phyloP scores from a whole-genome alignment of 2,329 filamentous ascomycete genomes.

The Exophiala viscosa region DNA sequence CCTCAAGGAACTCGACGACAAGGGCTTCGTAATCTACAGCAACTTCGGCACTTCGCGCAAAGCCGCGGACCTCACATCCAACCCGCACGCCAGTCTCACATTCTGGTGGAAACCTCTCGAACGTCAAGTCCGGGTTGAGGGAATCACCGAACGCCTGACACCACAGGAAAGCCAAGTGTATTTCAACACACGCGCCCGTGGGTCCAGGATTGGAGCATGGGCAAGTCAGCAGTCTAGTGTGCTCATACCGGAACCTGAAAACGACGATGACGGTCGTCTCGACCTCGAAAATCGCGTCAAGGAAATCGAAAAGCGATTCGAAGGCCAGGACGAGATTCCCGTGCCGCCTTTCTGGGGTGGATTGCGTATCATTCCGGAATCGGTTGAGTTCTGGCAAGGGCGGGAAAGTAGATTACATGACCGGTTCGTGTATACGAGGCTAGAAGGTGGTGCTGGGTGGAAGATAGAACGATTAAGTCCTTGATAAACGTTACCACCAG shows the following conservation, averaged over 20 bases:
- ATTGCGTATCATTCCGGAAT: slow-evolving; percentile 75
- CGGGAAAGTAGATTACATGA: slow-evolving; percentile 87
- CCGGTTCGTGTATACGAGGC: slow-evolving; percentile 77
- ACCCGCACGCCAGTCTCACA: slow-evolving; percentile 74
- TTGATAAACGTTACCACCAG: slow-evolving; percentile 7
- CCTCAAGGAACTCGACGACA: slow-evolving; percentile 83
- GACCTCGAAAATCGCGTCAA: slow-evolving; percentile 73
- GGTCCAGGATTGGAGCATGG: slow-evolving; percentile 86
- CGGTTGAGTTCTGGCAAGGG: slow-evolving; percentile 95
- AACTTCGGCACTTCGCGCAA: slow-evolving; percentile 79
- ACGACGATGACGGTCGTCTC: slow-evolving; percentile 63
- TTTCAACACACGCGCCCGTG: slow-evolving; percentile 66
- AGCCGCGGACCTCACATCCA: slow-evolving; percentile 64
- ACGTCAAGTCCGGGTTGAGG: slow-evolving; percentile 88
- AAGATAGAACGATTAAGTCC: slow-evolving; percentile 28
- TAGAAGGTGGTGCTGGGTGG: slow-evolving; percentile 37
- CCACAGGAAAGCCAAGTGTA: slow-evolving; percentile 68
- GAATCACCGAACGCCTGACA: slow-evolving; percentile 62
- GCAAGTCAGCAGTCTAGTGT: slow-evolving; percentile 84
- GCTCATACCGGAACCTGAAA: slow-evolving; percentile 45
- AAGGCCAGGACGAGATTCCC: slow-evolving; percentile 73
- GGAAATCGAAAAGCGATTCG: slow-evolving; percentile 72
- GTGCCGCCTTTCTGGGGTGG: slow-evolving; percentile 95
- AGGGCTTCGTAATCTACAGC: slow-evolving; percentile 86
- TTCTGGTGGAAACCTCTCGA: slow-evolving; percentile 90